Evolutionary conservation across 2,329 filamentous ascomycete species (phyloP).

Genomic region (Nothophoma quercina): DNA sequence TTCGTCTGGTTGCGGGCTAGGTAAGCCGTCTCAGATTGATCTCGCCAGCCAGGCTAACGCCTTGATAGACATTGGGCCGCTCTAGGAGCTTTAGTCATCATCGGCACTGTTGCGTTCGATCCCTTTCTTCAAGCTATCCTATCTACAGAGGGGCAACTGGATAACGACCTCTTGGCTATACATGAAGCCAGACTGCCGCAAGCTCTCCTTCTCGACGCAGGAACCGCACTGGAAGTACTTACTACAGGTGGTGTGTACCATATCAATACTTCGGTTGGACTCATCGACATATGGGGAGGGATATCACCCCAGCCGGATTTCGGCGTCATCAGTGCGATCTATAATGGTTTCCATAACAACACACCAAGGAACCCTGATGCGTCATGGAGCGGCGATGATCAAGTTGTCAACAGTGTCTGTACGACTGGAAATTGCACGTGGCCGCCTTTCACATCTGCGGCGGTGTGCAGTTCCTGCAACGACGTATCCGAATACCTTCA

Average conservation of each 20-base stretch:
- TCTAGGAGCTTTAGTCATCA: slow-evolving; percentile 14
- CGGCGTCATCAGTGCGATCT: slow-evolving; percentile 18
- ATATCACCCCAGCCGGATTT: slow-evolving; percentile 12
- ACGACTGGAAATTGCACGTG: slow-evolving; percentile 21
- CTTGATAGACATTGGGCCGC: slow-evolving; percentile 16
- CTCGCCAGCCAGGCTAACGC: too few relatives aligned
- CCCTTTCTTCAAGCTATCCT: slow-evolving; percentile 13
- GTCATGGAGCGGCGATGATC: neutral
- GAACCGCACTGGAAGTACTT: neutral
- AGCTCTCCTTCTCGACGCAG: neutral
- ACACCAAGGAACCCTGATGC: neutral
- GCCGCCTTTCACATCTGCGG: slow-evolving; percentile 10
- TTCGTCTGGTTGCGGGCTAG: slow-evolving; percentile 18
- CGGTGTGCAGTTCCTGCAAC: slow-evolving; percentile 17
- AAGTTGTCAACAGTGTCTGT: slow-evolving; percentile 3
- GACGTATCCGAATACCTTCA: slow-evolving; percentile 4
- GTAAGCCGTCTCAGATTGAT: slow-evolving; percentile 2
- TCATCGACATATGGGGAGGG: neutral
- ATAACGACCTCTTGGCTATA: neutral
- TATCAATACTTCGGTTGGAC: neutral
- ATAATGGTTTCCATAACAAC: slow-evolving; percentile 13
- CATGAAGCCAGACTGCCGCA: neutral
- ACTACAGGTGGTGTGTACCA: neutral
- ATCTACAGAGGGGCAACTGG: neutral
- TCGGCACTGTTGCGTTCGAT: slow-evolving; percentile 16